Evolutionary conservation across 2,329 filamentous ascomycete species (phyloP).

Genomic region (Tolypocladium ovalisporum): DNA sequence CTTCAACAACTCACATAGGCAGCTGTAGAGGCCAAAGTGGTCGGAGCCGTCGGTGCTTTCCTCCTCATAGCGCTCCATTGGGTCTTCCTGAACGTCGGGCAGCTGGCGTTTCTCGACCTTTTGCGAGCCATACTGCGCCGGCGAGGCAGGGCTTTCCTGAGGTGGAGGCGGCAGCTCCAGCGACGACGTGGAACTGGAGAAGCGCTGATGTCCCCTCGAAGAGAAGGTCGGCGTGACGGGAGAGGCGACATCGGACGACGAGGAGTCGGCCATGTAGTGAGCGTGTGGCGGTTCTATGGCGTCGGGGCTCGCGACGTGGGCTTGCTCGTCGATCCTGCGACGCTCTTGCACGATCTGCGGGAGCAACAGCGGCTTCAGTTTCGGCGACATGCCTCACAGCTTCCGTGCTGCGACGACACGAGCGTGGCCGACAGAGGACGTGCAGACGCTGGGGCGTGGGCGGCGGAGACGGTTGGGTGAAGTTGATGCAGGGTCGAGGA

Average conservation of each 20-base stretch:
- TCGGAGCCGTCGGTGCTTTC: constrained; percentile 21
- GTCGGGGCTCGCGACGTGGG: constrained; percentile 21
- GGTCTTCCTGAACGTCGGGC: constrained; percentile 78
- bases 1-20: constrained; percentile 56
- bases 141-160: constrained; percentile 10
- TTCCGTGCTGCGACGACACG: not conserved
- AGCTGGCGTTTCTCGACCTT: constrained; percentile 56
- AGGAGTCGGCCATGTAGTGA: constrained; percentile 40
- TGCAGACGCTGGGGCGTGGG: not conserved
- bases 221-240: constrained; percentile 63
- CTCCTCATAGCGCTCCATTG: constrained; percentile 58
- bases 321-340: constrained; percentile 27
- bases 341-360: constrained; percentile 43
- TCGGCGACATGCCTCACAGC: constrained; percentile 29
- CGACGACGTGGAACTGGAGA: constrained; percentile 70
- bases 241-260: constrained; percentile 56
- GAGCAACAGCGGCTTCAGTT: constrained; percentile 41
- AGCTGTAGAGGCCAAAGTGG: constrained; percentile 46
- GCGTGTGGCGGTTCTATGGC: constrained; percentile 25
- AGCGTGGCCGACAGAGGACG: not conserved
- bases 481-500: not conserved
- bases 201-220: constrained; percentile 50
- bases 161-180: constrained; percentile 45
- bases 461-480: not conserved
- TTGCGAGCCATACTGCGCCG: constrained; percentile 19